Evolutionary conservation across 2,329 filamentous ascomycete species (phyloP).

Genomic region (Sporothrix pseudoabietina): DNA sequence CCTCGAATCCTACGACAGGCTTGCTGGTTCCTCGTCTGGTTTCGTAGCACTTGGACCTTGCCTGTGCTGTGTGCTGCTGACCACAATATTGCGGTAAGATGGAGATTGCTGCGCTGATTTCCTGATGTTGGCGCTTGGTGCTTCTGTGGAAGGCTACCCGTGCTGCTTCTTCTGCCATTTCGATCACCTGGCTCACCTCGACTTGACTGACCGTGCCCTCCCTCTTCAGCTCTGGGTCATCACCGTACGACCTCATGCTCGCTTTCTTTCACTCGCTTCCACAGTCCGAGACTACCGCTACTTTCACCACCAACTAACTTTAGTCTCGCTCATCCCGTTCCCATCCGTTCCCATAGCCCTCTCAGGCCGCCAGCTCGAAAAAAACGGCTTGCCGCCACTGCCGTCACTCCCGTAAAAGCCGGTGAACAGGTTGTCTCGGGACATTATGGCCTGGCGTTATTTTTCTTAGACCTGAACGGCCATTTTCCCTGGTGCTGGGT

Average conservation of each 20-base stretch:
- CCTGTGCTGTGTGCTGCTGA: slow-evolving; percentile 14
- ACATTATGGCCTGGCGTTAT: neutral
- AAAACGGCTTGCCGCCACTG: slow-evolving; percentile 8
- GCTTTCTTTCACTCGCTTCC: neutral
- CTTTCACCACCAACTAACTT: slow-evolving; percentile 18
- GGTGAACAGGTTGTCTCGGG: slow-evolving; percentile 12
- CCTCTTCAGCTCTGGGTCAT: neutral
- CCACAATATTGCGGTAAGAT: neutral
- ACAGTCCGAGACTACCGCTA: neutral
- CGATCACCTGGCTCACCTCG: neutral
- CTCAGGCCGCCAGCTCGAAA: neutral
- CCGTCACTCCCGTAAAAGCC: slow-evolving; percentile 20
- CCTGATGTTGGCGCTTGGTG: neutral
- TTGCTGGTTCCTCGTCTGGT: neutral
- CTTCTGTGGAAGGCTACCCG: neutral
- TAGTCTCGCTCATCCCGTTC: slow-evolving; percentile 5
- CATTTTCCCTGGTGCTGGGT: neutral
- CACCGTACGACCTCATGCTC: neutral
- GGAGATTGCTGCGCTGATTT: neutral
- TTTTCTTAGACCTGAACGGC: neutral
- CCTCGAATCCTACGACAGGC: too few species aligned
- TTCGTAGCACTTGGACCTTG: neutral
- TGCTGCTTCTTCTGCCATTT: neutral
- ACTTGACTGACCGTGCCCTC: neutral
- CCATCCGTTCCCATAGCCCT: slow-evolving; percentile 7